phyloP scores from a whole-genome alignment of 2,329 filamentous ascomycete species.

The Botrytis porri region DNA sequence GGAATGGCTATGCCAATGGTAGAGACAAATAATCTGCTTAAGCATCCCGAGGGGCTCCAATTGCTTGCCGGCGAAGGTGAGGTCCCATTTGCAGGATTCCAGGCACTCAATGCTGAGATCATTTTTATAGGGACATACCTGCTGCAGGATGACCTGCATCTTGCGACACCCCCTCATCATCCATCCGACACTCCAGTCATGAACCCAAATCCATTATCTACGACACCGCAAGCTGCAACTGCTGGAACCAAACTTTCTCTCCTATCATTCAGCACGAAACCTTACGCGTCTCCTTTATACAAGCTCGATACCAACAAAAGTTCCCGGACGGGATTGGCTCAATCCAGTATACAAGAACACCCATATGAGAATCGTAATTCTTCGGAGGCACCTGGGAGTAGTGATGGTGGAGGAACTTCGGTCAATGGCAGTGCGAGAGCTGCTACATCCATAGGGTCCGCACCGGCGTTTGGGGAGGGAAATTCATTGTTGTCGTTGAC shows the following conservation, averaged over 20 bases:
- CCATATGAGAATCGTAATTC: conserved; percentile 60
- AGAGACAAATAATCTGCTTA: conserved; percentile 90
- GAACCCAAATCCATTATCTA: conserved; percentile 89
- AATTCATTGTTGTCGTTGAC: conserved; percentile 68
- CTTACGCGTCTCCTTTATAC: conserved; percentile 51
- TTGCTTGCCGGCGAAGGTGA: conserved; percentile 89
- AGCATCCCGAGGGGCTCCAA: conserved; percentile 78
- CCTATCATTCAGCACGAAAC: conserved; percentile 43
- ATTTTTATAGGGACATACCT: conserved; percentile 71
- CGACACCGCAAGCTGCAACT: conserved; percentile 77
- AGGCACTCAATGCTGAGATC: conserved; percentile 1
- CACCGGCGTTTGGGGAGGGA: conserved; percentile 79
- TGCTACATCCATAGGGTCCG: conserved; percentile 38
- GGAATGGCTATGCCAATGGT: conserved; percentile 71
- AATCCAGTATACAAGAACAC: conserved; percentile 57
- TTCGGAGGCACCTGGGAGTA: conserved; percentile 58
- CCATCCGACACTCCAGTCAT: conserved; percentile 85
- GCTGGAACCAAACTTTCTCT: conserved; percentile 82
- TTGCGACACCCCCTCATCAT: conserved; percentile 92
- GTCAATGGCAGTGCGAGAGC: conserved; percentile 44
- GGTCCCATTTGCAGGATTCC: conserved; percentile 15
- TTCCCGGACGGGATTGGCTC: conserved; percentile 41
- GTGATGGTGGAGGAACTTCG: conserved; percentile 52
- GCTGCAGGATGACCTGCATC: conserved; percentile 83
- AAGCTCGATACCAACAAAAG: conserved; percentile 53